Evolutionary conservation across 441 rosid genomes (phyloP).

Genomic region (Manihot esculenta): DNA sequence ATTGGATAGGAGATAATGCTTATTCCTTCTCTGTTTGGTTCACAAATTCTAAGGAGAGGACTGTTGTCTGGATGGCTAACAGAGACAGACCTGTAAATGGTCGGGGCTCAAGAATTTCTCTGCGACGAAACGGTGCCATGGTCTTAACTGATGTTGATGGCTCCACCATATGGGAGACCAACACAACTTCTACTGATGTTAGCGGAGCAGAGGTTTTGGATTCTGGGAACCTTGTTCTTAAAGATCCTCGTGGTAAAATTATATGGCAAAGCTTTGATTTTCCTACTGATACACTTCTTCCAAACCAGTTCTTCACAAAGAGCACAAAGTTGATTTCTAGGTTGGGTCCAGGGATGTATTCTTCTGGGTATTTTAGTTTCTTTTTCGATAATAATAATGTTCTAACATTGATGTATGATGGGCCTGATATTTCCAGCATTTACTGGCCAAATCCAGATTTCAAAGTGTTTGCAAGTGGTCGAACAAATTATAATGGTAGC

Average conservation of each 20-base stretch:
- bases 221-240: constrained; percentile 45
- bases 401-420: constrained; percentile 40
- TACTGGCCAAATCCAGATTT: constrained; percentile 42
- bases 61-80: constrained; percentile 57
- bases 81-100: constrained; percentile 46
- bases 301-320: constrained; percentile 36
- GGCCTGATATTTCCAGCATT: constrained; percentile 43
- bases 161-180: constrained; percentile 32
- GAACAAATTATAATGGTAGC: constrained; percentile 39
- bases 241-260: constrained; percentile 5
- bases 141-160: constrained; percentile 43
- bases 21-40: constrained; percentile 50
- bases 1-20: constrained; percentile 37
- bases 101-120: constrained; percentile 37
- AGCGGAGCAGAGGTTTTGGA: constrained; percentile 33
- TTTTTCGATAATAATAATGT: constrained; percentile 45
- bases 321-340: constrained; percentile 34
- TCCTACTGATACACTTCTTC: constrained; percentile 52
- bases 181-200: constrained; percentile 25
- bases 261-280: constrained; percentile 54
- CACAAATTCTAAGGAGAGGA: constrained; percentile 31
- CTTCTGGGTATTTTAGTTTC: constrained; percentile 33
- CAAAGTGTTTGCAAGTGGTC: not conserved
- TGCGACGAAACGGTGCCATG: constrained; percentile 32
- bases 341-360: constrained; percentile 24